A percentile compares a stretch with the other conserved stretches of the same genome.
Evolutionary conservation across 352 stramenopile genomes (phyloP).

Genomic region (Pythium periplocum): DNA sequence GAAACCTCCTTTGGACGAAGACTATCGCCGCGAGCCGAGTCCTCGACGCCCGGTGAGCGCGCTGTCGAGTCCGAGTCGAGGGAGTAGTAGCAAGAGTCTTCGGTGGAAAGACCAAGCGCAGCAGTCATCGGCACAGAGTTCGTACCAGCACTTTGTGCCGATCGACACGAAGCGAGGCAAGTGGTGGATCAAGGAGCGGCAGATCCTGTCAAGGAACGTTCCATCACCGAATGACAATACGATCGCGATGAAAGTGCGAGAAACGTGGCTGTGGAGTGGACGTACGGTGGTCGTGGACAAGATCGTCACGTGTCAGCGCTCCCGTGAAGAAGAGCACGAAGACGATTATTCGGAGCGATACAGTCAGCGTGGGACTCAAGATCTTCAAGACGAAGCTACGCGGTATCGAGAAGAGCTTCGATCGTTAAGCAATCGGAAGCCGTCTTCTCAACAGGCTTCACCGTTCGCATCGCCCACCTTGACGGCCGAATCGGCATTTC

Average conservation of each 20-base stretch:
- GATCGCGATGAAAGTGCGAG: conserved; percentile 47
- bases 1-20: conserved; percentile 2
- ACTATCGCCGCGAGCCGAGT: conserved; percentile 8
- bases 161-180: conserved; percentile 48
- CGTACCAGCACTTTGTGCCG: conserved; percentile 26
- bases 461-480: conserved; percentile 5
- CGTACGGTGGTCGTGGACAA: conserved; percentile 61
- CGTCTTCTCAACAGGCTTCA: not conserved
- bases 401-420: conserved; percentile 14
- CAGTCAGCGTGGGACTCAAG: conserved; percentile 1
- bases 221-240: conserved; percentile 21
- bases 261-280: conserved; percentile 62
- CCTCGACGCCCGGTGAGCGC: conserved; percentile 9
- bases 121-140: conserved; percentile 3
- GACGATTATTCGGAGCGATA: conserved; percentile 5
- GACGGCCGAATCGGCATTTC: conserved; percentile 12
- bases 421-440: conserved; percentile 1
- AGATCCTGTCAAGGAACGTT: conserved; percentile 39
- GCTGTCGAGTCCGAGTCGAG: conserved; percentile 8
- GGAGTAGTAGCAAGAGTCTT: conserved; percentile 3
- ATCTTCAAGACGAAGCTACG: conserved; percentile 15
- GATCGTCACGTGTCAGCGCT: conserved; percentile 28
- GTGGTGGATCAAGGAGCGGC: conserved; percentile 61
- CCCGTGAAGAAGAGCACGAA: conserved; percentile 10
- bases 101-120: conserved; percentile 10